Base-by-base conservation (phyloP, 2,329 filamentous ascomycete genomes). In the Pseudogymnoascus sp. region DNA sequence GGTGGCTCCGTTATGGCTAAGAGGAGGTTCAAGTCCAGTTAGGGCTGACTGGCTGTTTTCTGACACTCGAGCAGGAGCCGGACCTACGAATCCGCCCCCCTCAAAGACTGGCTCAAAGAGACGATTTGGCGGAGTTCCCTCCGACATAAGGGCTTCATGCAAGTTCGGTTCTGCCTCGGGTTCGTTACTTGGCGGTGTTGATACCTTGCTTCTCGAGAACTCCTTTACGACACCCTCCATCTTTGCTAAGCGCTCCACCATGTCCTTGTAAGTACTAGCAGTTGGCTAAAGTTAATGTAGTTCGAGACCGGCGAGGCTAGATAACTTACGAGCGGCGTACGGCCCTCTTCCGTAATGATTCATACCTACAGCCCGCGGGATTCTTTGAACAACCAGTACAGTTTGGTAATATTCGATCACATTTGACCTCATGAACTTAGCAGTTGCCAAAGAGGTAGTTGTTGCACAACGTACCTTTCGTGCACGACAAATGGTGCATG, bases 231-330 rank as follows among this genome's bases (percentile, higher is more conserved):
- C 39, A 38, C 63, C 50, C 38, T 64, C 63, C 63, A 64, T 64
- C 53, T 63, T 64, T 18, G 60, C 62, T 28, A 64, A 30, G 18
- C 63, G 60, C 39, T 63, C 50, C 14, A 62, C 63, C 62, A 64
- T 64, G 30, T 64, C 63, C 60, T 64, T 64, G 53, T 64, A 64
- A 41, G 38, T 41, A 41, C 38, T 41, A 20, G 9, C 11, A 20
- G 38, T 41, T 20, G 38, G 38, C 15, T 41, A 41, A 5, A 12
- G 18, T 41, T 20, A 41, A 20, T 41, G 18, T 41, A 41, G 38
- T 20, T 41, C 18, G 18, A 20, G 15, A 8, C 38, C 38, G 9
- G 20, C 9, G 38, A 41, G 38, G 38, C 38, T 41, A 38, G n/a
- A 41, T 18, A 41, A 41, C 38, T 41, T 41, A 41, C 38, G 38